Base-by-base conservation (phyloP, 2,329 filamentous ascomycete genomes). In the Ophiocordyceps australis region DNA sequence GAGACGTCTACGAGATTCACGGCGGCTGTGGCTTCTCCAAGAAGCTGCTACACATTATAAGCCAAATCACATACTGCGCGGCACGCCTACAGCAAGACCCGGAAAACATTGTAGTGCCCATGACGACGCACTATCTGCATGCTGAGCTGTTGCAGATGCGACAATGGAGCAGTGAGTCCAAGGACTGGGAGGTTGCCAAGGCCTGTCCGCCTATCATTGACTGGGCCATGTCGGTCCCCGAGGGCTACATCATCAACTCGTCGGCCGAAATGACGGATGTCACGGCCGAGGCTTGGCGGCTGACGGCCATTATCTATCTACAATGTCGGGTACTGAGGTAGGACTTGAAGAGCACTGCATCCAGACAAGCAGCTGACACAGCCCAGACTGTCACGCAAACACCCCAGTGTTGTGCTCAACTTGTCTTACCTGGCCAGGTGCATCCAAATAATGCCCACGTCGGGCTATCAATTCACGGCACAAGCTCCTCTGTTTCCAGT, bases 1-100 rank as follows among this genome's bases (percentile, higher is more conserved):
- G 29, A 12, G 47, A 52, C 9, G 43, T 47, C 32, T 45, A 42
- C 18, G 40, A 52, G 26, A 50, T 55, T 4, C 52, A 55, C 23
- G 52, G 52, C 7, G 51, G 49, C 1, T 55, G 51, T 24, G 52
- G 52, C 8, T 55, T 55, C 28, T 55, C 51, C 0, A 52, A 50
- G 26, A 49, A 44, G 21, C 35, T 55, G 4, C 38, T 55, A 14
- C 43, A 53, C 24, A 39, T 37, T 9, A 39, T 55, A 22, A 47
- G 46, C 21, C 48, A 52, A 23, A 45, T 55, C 17, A 52, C 52
- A 5, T 48, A 47, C 27, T 42, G 47, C 19, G 40, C 49, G 13
- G 42, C 49, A 5, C 40, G 45, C 9, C 25, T 52, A 16, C 35
- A 41, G 17, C 47, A 53, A 24, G 43, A 52, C 12, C 38, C 37